Conservation (phyloP, 441 rosid genomes). For the Isatis lusitanica region DNA sequence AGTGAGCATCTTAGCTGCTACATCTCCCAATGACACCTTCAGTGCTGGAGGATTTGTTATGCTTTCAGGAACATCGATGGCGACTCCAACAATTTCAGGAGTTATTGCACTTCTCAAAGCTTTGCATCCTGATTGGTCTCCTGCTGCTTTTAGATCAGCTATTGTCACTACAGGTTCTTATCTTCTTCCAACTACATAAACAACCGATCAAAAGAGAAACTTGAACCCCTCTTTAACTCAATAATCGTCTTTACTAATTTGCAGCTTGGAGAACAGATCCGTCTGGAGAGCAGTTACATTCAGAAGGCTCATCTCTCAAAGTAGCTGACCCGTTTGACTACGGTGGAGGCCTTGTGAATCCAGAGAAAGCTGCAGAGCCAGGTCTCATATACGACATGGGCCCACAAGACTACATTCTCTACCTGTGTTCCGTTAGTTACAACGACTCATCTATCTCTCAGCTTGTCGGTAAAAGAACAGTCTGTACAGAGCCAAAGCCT, state of each 20-base stretch:
- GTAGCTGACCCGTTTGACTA: constrained; percentile 20
- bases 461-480: not conserved
- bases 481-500: not conserved
- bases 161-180: constrained; percentile 39
- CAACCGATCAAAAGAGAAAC: not conserved
- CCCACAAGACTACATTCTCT: not conserved
- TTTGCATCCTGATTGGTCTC: constrained; percentile 41
- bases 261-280: constrained; percentile 20
- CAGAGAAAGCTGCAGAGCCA: constrained; percentile 5
- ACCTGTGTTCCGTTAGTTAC: not conserved
- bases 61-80: constrained; percentile 44
- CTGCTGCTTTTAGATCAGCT: constrained; percentile 45
- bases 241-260: not conserved
- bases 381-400: constrained; percentile 13
- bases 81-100: constrained; percentile 41
- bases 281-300: not conserved
- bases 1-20: constrained; percentile 45
- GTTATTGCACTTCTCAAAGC: constrained; percentile 40
- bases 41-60: constrained; percentile 19
- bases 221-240: not conserved
- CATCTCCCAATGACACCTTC: constrained; percentile 22
- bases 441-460: constrained; percentile 15
- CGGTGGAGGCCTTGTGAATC: constrained; percentile 22
- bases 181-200: not conserved
- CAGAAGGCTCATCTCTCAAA: constrained; percentile 20